Conservation (phyloP, 371 early-diverging fungal genomes). For the Nosema muscidifuracis region DNA sequence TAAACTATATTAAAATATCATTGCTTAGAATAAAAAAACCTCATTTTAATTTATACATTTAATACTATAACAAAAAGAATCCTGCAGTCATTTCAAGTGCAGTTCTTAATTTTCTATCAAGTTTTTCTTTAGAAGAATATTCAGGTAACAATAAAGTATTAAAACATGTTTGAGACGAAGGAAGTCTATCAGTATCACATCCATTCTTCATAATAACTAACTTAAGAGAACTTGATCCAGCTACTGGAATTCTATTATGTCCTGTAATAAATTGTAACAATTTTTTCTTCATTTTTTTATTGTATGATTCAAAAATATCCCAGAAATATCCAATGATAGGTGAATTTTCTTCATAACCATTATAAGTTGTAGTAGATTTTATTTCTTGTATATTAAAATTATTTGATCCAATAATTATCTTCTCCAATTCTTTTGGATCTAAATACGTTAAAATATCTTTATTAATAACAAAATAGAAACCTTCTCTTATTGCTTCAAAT, state of each 20-base stretch:
- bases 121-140: slow-evolving; percentile 72
- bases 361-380: slow-evolving; percentile 70
- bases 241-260: slow-evolving; percentile 84
- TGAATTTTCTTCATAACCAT: slow-evolving; percentile 67
- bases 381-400: slow-evolving; percentile 76
- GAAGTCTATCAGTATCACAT: slow-evolving; percentile 81
- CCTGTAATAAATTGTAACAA: slow-evolving; percentile 91
- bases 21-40: no score
- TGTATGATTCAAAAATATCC: slow-evolving; percentile 76
- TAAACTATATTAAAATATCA: no score
- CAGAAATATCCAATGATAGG: slow-evolving; percentile 70
- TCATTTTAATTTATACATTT: no score
- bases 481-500: slow-evolving; percentile 75
- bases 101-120: slow-evolving; percentile 73
- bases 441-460: slow-evolving; percentile 42
- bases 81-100: slow-evolving; percentile 91
- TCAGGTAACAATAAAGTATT: slow-evolving; percentile 84
- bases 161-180: slow-evolving; percentile 92
- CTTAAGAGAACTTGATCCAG: slow-evolving; percentile 74
- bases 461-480: slow-evolving; percentile 77
- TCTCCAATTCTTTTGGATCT: slow-evolving; percentile 79
- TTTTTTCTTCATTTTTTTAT: slow-evolving; percentile 72
- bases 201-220: slow-evolving; percentile 93
- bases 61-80: slow-evolving; percentile 70
- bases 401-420: slow-evolving; percentile 80